Conservation (phyloP, 192 early-diverging fungal genomes). For the Backusella psychrophila region DNA sequence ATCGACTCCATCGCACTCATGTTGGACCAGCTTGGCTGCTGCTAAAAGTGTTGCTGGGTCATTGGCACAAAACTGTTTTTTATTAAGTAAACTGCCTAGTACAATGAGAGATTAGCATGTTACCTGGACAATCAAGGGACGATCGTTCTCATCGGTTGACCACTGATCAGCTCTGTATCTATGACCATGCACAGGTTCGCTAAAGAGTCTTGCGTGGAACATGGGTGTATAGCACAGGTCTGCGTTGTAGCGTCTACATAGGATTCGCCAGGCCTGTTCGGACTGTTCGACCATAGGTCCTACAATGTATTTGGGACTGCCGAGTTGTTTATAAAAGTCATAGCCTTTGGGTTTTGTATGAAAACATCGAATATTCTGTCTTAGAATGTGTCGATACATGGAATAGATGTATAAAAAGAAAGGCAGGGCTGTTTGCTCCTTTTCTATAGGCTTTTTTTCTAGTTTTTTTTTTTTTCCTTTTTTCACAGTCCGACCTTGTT, state of each 20-base stretch:
- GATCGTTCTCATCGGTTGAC: constrained; percentile 64
- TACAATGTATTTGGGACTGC: constrained; percentile 75
- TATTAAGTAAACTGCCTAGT: not conserved
- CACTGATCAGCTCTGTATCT: constrained; percentile 77
- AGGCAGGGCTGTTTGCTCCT: not conserved
- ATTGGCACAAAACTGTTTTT: constrained; percentile 91
- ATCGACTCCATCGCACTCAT: constrained; percentile 90
- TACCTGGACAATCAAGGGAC: constrained; percentile 84
- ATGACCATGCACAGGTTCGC: constrained; percentile 50
- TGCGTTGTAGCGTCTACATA: constrained; percentile 83
- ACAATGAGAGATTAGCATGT: not conserved
- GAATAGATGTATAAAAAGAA: not conserved
- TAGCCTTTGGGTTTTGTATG: constrained; percentile 65
- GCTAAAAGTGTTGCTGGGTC: constrained; percentile 79
- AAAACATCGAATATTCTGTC: not conserved
- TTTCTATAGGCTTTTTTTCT: not conserved
- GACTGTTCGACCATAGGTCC: constrained; percentile 99
- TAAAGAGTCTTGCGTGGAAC: constrained; percentile 92
- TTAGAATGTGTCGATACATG: not conserved
- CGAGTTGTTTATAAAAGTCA: constrained; percentile 76
- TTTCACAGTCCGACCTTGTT: not conserved
- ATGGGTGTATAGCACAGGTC: constrained; percentile 97
- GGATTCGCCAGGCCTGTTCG: constrained; percentile 92
- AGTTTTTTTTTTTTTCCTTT: not conserved
- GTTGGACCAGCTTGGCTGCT: constrained; percentile 80